Conservation (phyloP, 441 rosid species). For the Lepidium campestre region DNA sequence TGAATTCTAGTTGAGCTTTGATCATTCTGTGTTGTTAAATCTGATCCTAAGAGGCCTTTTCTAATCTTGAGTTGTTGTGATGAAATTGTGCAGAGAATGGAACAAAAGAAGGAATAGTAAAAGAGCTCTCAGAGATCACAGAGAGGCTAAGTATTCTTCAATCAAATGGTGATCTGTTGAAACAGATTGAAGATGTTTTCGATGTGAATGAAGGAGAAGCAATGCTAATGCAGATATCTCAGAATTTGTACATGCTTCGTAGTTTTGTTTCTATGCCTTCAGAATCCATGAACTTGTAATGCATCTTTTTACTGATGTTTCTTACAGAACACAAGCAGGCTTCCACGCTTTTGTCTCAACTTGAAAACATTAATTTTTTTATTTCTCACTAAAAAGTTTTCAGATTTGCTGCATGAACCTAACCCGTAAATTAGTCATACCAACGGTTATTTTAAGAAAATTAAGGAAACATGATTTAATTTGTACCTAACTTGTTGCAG, state of each 20-base stretch:
- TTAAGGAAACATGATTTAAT: not conserved
- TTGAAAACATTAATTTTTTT: not conserved
- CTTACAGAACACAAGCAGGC: constrained; percentile 11
- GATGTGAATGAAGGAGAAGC: constrained; percentile 35
- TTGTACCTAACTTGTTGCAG: not conserved
- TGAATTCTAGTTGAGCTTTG: not conserved
- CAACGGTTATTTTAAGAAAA: too few relatives aligned
- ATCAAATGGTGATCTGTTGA: constrained; percentile 29
- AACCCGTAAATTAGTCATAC: not conserved
- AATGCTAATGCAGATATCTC: constrained; percentile 37
- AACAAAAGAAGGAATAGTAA: constrained; percentile 23
- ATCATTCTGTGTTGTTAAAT: not conserved
- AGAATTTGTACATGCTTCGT: constrained; percentile 41
- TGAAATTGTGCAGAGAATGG: constrained; percentile 12
- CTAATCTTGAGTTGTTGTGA: not conserved
- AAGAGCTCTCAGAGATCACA: constrained; percentile 33
- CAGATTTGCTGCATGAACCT: not conserved
- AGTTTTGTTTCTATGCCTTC: constrained; percentile 31
- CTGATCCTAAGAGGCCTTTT: not conserved
- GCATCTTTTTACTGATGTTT: not conserved
- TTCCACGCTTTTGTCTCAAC: not conserved
- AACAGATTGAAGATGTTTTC: constrained; percentile 20
- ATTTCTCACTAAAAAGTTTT: not conserved
- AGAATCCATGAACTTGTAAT: constrained; percentile 26
- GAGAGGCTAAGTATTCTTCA: constrained; percentile 37